phyloP scores from a whole-genome alignment of 2,329 filamentous ascomycete genomes.

The Penicillium palitans region DNA sequence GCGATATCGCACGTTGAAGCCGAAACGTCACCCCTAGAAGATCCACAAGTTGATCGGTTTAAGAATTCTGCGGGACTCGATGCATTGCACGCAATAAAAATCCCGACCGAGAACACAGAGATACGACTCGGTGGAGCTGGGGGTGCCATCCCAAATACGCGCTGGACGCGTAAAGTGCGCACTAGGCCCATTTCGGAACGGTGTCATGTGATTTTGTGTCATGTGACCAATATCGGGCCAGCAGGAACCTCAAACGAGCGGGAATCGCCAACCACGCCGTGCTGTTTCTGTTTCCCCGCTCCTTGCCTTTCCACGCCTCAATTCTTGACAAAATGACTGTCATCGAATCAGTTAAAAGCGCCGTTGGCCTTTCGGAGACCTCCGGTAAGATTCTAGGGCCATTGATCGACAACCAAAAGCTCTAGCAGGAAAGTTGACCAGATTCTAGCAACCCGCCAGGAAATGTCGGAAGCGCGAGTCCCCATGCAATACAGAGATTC shows the following conservation, averaged over 20 bases:
- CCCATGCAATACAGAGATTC: slow-evolving; percentile 91
- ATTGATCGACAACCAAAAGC: slow-evolving; percentile 24
- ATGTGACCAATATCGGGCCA: slow-evolving; percentile 25
- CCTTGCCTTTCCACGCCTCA: slow-evolving; percentile 17
- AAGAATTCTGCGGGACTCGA: slow-evolving; percentile 15
- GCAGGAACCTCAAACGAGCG: slow-evolving; percentile 32
- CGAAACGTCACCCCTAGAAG: slow-evolving; percentile 10
- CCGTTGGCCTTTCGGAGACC: slow-evolving; percentile 47
- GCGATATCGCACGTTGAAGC: slow-evolving; percentile 19
- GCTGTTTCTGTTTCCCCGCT: slow-evolving; percentile 20
- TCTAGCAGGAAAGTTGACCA: slow-evolving; percentile 19
- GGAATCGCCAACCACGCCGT: slow-evolving; percentile 32
- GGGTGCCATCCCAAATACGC: slow-evolving; percentile 34
- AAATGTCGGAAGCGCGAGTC: slow-evolving; percentile 88
- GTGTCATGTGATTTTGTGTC: slow-evolving; percentile 20
- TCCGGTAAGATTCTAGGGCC: slow-evolving; percentile 36
- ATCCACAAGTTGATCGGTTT: slow-evolving; percentile 15
- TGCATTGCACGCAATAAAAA: slow-evolving; percentile 19
- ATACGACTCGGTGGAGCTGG: slow-evolving; percentile 34
- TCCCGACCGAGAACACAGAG: slow-evolving; percentile 27
- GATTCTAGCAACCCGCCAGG: slow-evolving; percentile 60
- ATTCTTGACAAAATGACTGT: slow-evolving; percentile 46
- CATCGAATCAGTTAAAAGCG: slow-evolving; percentile 50
- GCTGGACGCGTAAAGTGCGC: slow-evolving; percentile 44
- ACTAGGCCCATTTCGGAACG: slow-evolving; percentile 21